A percentile compares a stretch with the other conserved stretches of the same genome.
These are phyloP conservation scores for Scedosporium apiospermum DNA, from an alignment of 2,329 filamentous ascomycete genomes.

Conservation along the genomic window DNA sequence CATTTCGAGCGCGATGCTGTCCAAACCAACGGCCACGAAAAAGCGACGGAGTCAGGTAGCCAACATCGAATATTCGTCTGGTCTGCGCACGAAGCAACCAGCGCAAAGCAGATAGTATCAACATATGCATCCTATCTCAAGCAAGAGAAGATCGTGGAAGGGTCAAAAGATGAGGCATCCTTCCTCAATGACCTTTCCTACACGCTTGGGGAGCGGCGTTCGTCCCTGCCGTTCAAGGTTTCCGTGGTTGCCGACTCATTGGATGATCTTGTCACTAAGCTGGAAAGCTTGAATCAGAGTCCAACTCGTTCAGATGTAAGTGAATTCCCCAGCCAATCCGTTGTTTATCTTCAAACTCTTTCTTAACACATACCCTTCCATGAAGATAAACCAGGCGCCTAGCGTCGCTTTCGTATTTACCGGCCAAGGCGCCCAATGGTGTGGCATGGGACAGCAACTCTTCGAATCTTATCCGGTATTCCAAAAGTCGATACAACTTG, in stretches of 20 bases:
- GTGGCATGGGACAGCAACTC: neutral
- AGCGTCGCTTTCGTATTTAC: constrained; percentile 2
- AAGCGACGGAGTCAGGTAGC: neutral
- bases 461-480: constrained; percentile 11
- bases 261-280: neutral
- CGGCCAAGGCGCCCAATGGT: constrained; percentile 5
- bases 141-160: neutral
- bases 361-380: neutral
- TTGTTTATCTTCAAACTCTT: neutral
- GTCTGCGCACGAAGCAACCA: neutral
- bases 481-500: constrained; percentile 10
- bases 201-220: neutral
- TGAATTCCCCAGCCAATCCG: too few species aligned
- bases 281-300: neutral
- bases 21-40: neutral
- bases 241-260: neutral
- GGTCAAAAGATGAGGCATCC: neutral
- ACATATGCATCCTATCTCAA: neutral
- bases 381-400: neutral
- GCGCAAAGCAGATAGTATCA: neutral
- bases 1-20: neutral
- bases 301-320: neutral
- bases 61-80: neutral
- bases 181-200: neutral
- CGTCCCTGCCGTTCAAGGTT: neutral